Base-by-base conservation (phyloP, 2,329 filamentous ascomycete genomes). In the Cercospora sp. region DNA sequence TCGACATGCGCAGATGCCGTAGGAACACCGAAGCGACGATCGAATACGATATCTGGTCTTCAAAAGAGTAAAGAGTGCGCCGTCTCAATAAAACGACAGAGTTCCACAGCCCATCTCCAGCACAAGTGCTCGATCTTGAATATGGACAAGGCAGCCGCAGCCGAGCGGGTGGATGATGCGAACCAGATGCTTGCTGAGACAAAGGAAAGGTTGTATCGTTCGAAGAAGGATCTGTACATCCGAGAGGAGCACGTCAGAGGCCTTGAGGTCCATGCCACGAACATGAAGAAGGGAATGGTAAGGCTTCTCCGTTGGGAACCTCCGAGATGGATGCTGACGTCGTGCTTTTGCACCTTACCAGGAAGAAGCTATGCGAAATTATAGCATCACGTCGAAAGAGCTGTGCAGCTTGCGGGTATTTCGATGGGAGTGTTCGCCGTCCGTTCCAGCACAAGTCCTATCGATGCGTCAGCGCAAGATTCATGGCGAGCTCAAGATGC, bases 231-330 rank as follows among this genome's bases (percentile, higher is more conserved):
- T 16, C 7, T 65, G n/a, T 59, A 60, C 26, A 64, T 64, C 18
- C 42, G 31, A 36, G 62, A 64, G 33, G 53, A 67, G 26, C 48
- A 55, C n/a, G 23, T 51, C 26, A 31, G 48, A 8, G 28, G 30
- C n/a, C 51, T 68, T 20, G 55, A 65, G 18, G 48, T 59, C 23
- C 63, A 65, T 4, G 60, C 33, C 10, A 45, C 59, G 9, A 63
- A 65, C 10, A 62, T 65, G 51, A 65, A 63, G 53, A 59, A 60
- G 16, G 66, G 66, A 13, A 65, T 68, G 63, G 53, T 57, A 57
- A 57, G 28, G 20, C n/a, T 55, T 26, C 3, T 20, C 10, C 42
- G 3, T 10, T 48, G 18, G 13, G 5, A 12, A 13, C 12, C 18
- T 48, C 5, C 7, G 18, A 45, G 8, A 20, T 20, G 42, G 7